These are phyloP conservation scores for Akanthomyces lecanii DNA, from an alignment of 2,329 filamentous ascomycete genomes.

Conservation along the genomic window DNA sequence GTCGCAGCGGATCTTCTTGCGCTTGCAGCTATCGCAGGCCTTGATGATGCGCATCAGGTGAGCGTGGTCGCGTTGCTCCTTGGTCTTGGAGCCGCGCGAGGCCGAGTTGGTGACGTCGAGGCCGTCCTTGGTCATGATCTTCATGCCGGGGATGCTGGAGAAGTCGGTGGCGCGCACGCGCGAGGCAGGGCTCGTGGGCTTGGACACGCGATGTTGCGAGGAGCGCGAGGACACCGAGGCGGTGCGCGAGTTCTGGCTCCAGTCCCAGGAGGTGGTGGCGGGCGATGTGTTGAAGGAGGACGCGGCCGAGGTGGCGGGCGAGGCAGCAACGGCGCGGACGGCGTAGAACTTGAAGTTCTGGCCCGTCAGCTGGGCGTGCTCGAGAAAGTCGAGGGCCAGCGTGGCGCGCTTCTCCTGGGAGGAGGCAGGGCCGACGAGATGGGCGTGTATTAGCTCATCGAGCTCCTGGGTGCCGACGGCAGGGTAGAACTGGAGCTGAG, in stretches of 20 bases:
- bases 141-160: constrained; percentile 57
- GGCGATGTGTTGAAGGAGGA: constrained; percentile 49
- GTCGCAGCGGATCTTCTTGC: constrained; percentile 61
- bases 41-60: constrained; percentile 64
- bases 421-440: constrained; percentile 49
- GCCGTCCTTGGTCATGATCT: constrained; percentile 62
- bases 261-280: constrained; percentile 44
- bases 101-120: constrained; percentile 59
- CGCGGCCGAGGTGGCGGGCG: constrained; percentile 46
- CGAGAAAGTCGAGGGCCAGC: constrained; percentile 57
- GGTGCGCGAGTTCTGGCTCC: constrained; percentile 33
- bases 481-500: constrained; percentile 61
- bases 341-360: constrained; percentile 59
- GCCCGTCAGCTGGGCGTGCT: constrained; percentile 49
- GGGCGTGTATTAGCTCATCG: constrained; percentile 55
- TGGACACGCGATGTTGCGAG: constrained; percentile 26
- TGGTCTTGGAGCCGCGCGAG: constrained; percentile 60
- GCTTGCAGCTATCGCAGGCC: constrained; percentile 59
- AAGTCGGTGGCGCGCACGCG: constrained; percentile 40
- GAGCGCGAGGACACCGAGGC: constrained; percentile 29
- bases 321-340: constrained; percentile 40
- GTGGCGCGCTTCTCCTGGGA: constrained; percentile 56
- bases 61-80: constrained; percentile 64
- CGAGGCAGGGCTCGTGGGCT: constrained; percentile 23
- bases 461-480: constrained; percentile 59